A percentile compares a stretch with the other conserved stretches of the same genome.
These are phyloP conservation scores for Rhizoclosmatium sp. DNA, from an alignment of 192 early-diverging fungal species.

Conservation along the genomic window DNA sequence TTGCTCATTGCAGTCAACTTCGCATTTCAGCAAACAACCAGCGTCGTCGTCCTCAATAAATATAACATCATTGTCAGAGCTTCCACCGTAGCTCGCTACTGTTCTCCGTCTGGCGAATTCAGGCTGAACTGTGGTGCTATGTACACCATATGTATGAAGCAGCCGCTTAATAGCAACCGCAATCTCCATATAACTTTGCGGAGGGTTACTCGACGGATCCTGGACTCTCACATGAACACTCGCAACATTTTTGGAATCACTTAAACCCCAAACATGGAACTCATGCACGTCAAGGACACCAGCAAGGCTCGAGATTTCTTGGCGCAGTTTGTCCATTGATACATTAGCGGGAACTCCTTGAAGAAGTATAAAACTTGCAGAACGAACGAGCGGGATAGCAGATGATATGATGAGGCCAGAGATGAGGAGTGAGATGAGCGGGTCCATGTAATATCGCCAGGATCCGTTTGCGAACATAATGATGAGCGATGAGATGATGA, in stretches of 20 bases:
- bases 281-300: slow-evolving; percentile 84
- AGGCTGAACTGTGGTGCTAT: slow-evolving; percentile 62
- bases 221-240: slow-evolving; percentile 70
- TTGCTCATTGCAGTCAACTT: slow-evolving; percentile 21
- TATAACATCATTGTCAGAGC: background rate
- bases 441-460: slow-evolving; percentile 89
- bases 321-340: slow-evolving; percentile 68
- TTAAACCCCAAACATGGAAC: slow-evolving; percentile 92
- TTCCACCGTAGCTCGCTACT: background rate
- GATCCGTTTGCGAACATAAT: slow-evolving; percentile 69
- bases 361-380: slow-evolving; percentile 80
- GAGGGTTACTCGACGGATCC: background rate
- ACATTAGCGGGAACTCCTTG: slow-evolving; percentile 81
- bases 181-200: slow-evolving; percentile 69
- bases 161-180: slow-evolving; percentile 73
- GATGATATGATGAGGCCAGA: slow-evolving; percentile 67
- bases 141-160: slow-evolving; percentile 80
- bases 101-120: background rate
- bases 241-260: slow-evolving; percentile 81
- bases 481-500: slow-evolving; percentile 80
- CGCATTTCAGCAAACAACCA: slow-evolving; percentile 30
- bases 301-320: slow-evolving; percentile 58
- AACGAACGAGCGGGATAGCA: slow-evolving; percentile 69
- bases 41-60: background rate
- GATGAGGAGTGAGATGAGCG: slow-evolving; percentile 74